A percentile compares a stretch with the other conserved stretches of the same genome.
Conservation (phyloP, 202 grass and related monocot species). For the Elaeis oleifera region DNA sequence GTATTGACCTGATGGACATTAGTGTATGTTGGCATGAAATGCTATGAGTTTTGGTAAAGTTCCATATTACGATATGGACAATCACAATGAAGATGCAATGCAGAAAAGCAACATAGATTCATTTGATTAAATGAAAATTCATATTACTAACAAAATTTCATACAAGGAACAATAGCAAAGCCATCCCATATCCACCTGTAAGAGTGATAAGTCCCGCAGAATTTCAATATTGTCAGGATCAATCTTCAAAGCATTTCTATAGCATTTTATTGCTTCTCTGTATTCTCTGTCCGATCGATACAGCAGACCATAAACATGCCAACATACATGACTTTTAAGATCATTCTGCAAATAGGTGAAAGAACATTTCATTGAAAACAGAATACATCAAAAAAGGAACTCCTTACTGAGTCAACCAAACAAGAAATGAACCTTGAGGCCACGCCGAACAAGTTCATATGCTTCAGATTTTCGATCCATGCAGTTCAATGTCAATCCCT, state of each 20-base stretch:
- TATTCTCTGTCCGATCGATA: conserved; percentile 99
- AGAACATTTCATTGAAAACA: conserved; percentile 1
- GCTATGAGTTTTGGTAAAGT: no score
- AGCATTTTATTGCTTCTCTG: conserved; percentile 99
- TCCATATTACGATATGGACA: no score
- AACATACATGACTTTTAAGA: conserved; percentile 99
- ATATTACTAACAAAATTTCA: no score
- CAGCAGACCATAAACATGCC: conserved; percentile 98
- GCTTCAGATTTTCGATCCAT: conserved; percentile 99
- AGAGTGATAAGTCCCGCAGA: conserved; percentile 86
- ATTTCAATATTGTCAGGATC: conserved; percentile 99
- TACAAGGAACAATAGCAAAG: neutral
- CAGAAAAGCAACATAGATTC: no score
- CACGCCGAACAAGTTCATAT: conserved; percentile 95
- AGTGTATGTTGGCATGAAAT: no score
- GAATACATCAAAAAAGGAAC: conserved; percentile 15
- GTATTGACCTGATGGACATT: no score
- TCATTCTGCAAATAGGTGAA: conserved; percentile 58
- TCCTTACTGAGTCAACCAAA: neutral
- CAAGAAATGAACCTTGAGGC: conserved; percentile 62
- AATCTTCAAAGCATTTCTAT: conserved; percentile 97
- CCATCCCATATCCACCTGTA: conserved; percentile 55
- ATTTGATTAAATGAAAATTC: no score
- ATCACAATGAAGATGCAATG: no score
- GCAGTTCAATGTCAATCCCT: conserved; percentile 97